A percentile compares a stretch with the other conserved stretches of the same genome.
Conservation (phyloP, 441 rosid species). For the Hura crepitans region DNA sequence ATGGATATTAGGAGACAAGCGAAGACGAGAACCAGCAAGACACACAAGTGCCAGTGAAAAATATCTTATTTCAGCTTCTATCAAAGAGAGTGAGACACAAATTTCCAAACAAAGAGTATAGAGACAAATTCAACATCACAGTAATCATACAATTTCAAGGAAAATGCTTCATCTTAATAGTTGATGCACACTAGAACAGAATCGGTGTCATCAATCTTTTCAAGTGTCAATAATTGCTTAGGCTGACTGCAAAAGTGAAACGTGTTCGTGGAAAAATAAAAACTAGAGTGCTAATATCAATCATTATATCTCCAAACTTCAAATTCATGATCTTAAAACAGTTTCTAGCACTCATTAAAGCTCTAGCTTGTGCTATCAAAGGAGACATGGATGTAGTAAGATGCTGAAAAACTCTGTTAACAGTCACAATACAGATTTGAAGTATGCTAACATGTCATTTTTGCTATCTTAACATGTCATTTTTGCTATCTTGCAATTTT, state of each 20-base stretch:
- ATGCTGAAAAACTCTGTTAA: background rate
- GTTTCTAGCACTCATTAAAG: background rate
- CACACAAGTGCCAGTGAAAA: background rate
- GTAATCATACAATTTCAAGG: background rate
- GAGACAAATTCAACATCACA: background rate
- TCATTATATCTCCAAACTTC: background rate
- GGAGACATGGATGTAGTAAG: background rate
- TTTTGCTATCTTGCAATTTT: background rate
- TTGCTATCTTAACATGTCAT: background rate
- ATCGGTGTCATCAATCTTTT: background rate
- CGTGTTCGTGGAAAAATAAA: background rate
- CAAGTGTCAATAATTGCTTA: background rate
- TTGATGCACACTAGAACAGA: background rate
- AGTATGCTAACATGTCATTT: background rate
- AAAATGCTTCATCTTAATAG: constrained; percentile 6
- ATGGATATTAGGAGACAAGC: background rate
- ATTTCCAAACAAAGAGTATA: background rate
- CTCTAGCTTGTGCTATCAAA: background rate
- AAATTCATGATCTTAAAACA: background rate
- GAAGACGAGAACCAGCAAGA: background rate
- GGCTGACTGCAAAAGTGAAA: background rate
- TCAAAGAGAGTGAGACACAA: background rate
- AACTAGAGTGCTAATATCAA: background rate
- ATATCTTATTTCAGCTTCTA: background rate
- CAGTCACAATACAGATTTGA: background rate